These are phyloP conservation scores for Starmerella khaoyaiensis DNA, from an alignment of 805 yeast genomes.

Conservation along the genomic window DNA sequence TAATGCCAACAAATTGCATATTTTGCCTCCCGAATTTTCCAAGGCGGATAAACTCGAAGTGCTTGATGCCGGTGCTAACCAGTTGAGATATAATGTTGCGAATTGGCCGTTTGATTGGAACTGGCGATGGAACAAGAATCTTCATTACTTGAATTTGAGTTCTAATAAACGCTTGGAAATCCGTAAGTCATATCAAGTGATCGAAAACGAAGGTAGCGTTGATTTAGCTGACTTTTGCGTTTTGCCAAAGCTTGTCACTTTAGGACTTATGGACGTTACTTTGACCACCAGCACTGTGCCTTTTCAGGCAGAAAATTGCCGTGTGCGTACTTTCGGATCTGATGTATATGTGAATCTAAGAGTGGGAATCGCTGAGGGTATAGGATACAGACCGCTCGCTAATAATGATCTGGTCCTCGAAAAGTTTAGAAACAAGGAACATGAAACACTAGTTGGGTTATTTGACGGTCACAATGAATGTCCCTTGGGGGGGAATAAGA, in stretches of 20 bases:
- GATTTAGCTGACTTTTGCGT: conserved; percentile 54
- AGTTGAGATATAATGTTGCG: conserved; percentile 77
- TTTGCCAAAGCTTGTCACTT: conserved; percentile 51
- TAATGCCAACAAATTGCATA: conserved; percentile 73
- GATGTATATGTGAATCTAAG: conserved; percentile 54
- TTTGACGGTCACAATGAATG: conserved; percentile 61
- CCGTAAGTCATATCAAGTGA: conserved; percentile 33
- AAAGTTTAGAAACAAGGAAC: conserved; percentile 71
- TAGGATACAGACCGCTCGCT: conserved; percentile 57
- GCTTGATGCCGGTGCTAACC: conserved; percentile 84
- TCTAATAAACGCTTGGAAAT: conserved; percentile 89
- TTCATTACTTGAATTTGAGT: conserved; percentile 74
- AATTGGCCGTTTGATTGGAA: conserved; percentile 97
- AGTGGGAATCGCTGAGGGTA: conserved; percentile 82
- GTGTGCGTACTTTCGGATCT: conserved; percentile 84
- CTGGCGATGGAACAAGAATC: conserved; percentile 73
- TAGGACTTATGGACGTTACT: conserved; percentile 93
- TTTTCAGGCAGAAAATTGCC: conserved; percentile 67
- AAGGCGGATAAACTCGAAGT: conserved; percentile 49
- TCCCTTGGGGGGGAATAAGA: conserved; percentile 32
- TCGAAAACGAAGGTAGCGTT: conserved; percentile 11
- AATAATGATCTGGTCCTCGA: conserved; percentile 78
- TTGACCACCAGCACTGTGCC: conserved; percentile 79
- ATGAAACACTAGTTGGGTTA: conserved; percentile 66
- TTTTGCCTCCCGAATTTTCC: conserved; percentile 80